Percentiles rank a stretch among this genome's conserved stretches.
Conservation (phyloP, 129 eudicot genomes). For the Flaveria brownii region DNA sequence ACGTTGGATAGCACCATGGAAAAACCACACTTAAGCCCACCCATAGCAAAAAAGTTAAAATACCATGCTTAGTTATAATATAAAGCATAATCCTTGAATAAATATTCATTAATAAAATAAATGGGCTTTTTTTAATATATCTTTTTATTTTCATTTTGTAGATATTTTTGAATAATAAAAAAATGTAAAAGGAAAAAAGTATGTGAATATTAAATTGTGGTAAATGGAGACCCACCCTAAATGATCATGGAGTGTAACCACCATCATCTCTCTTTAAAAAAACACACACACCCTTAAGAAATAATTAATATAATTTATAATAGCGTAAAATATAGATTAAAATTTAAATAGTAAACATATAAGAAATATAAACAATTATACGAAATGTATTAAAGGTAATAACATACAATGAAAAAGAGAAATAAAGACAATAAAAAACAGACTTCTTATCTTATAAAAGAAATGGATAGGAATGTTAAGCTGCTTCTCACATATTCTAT, state of each 20-base stretch:
- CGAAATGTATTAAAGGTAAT: too few relatives aligned
- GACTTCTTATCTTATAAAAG: too few relatives aligned
- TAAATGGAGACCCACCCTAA: conserved; percentile 40
- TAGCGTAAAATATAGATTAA: too few relatives aligned
- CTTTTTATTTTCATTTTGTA: neutral
- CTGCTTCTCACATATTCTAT: too few relatives aligned
- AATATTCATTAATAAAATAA: neutral
- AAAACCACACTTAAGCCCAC: conserved; percentile 32
- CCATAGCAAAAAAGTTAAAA: conserved; percentile 16
- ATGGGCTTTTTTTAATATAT: neutral
- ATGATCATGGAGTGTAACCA: conserved; percentile 34
- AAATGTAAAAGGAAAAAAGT: neutral
- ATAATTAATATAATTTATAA: neutral
- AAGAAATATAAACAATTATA: too few relatives aligned
- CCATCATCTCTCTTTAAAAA: conserved; percentile 24
- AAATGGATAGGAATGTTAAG: too few relatives aligned
- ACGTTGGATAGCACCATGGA: conserved; percentile 42
- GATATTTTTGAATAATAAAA: neutral
- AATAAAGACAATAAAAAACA: too few relatives aligned
- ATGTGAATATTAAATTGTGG: conserved; percentile 29
- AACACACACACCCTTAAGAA: neutral
- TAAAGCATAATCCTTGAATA: neutral
- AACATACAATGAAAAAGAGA: too few relatives aligned
- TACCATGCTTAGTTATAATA: conserved; percentile 1
- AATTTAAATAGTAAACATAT: too few relatives aligned